These are phyloP conservation scores for Lactarius akahatsu DNA, from an alignment of 768 basidiomycete genomes.

Conservation along the genomic window DNA sequence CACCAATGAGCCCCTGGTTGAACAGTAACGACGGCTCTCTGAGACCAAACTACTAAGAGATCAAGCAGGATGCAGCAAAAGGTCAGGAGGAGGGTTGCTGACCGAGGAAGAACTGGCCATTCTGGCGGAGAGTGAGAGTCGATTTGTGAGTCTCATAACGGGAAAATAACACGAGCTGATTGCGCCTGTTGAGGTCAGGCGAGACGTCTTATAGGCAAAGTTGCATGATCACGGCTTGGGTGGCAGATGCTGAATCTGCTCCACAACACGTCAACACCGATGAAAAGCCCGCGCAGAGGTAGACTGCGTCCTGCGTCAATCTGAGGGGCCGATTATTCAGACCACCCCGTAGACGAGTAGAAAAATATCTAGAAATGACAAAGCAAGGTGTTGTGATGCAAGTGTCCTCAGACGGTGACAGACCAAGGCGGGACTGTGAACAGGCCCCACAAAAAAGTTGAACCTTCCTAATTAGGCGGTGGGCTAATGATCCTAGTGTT, in stretches of 20 bases:
- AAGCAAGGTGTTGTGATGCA: no score
- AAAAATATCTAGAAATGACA: no score
- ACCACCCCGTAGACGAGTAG: no score
- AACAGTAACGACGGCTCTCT: constrained; percentile 76
- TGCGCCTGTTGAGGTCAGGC: constrained; percentile 3
- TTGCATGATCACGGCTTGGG: constrained; percentile 5
- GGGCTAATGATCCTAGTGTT: no score
- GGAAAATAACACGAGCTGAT: background rate
- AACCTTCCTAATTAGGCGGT: no score
- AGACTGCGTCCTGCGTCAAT: no score
- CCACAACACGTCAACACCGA: background rate
- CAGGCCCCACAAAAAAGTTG: no score
- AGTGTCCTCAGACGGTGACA: no score
- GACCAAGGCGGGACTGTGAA: no score
- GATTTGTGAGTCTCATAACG: background rate
- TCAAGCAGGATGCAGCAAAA: constrained; percentile 1
- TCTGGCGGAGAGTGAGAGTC: constrained; percentile 3
- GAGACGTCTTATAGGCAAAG: background rate
- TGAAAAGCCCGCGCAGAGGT: no score
- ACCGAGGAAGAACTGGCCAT: constrained; percentile 20
- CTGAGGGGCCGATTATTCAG: no score
- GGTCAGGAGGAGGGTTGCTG: background rate
- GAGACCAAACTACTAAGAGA: constrained; percentile 38
- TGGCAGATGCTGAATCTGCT: background rate
- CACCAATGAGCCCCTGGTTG: constrained; percentile 75